Evolutionary conservation across 1,139 yeast genomes (phyloP), one percentile per base, ranked within the genome.

Genomic region (Sugiyamaella sp.): DNA sequence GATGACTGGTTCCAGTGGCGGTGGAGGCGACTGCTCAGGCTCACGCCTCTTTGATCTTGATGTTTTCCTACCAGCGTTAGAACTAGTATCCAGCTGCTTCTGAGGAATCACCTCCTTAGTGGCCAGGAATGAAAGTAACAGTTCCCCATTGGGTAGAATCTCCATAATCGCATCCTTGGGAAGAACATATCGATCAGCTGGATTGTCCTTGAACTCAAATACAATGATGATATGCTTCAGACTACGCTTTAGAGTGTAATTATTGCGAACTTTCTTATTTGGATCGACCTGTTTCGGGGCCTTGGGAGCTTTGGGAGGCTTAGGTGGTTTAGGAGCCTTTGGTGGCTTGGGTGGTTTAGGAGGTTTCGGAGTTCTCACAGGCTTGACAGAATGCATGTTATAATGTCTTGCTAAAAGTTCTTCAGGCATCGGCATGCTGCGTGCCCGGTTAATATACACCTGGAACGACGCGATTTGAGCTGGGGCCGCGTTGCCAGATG

Each of bases 101-200:
- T 48, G 56, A 4, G 57, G 57, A 70, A 52, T 64, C 60, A 57
- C 83, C 82, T 67, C 80, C 81, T 9, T 69, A 69, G 85, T 71
- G 70, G 86, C 75, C 10, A 88, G 63, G 60, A 80, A 84, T 32
- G 95, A 86, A n/a, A 86, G 71, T 38, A 87, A 65, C 4, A 86
- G 69, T 54, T 85, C 89, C 20, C 71, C 74, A 19, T 71, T 70
- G 1, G 70, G 75, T 1, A 80, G 60, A 3, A 81, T 80, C 70
- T 91, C 97, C 58, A 86, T 75, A 3, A 91, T 79, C 1, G 93
- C 80, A 60, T 86, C 81, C 59, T 84, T 84, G 0, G 98, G 97
- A 1, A 91, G 65, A 56, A 80, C 71, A 63, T 80, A 91, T 53
- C 98, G 77, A 8, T 85, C 85, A 51, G 85, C 80, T 0, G 95